Evolutionary conservation across 2,329 filamentous ascomycete genomes (phyloP).

Genomic region (Whalleya microplaca): DNA sequence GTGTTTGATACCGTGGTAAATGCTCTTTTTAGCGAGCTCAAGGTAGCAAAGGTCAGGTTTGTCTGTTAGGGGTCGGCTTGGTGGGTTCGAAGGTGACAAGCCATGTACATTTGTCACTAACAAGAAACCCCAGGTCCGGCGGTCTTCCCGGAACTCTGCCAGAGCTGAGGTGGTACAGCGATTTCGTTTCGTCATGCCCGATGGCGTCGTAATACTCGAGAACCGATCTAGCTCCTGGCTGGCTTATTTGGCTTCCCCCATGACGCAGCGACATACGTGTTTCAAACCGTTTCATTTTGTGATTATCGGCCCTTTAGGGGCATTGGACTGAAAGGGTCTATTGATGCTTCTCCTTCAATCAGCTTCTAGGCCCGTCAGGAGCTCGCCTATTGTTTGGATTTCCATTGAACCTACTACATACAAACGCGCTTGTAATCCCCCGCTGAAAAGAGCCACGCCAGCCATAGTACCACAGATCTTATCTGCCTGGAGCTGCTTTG

Average conservation of each 20-base stretch:
- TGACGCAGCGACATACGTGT: slow-evolving; percentile 22
- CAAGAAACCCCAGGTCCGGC: slow-evolving; percentile 1
- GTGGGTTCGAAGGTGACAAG: slow-evolving; percentile 7
- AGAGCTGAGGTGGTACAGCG: slow-evolving; percentile 25
- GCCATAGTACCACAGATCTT: slow-evolving; percentile 6
- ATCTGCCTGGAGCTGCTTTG: slow-evolving; percentile 21
- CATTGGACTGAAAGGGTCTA: slow-evolving; percentile 4
- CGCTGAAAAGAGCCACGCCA: slow-evolving; percentile 9
- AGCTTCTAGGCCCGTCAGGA: slow-evolving; percentile 5
- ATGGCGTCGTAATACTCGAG: slow-evolving; percentile 27
- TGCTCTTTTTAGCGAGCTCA: neutral
- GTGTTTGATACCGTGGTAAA: neutral
- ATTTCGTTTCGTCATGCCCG: slow-evolving; percentile 30
- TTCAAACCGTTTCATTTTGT: slow-evolving; percentile 28
- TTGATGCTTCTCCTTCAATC: slow-evolving; percentile 4
- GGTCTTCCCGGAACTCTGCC: slow-evolving; percentile 18
- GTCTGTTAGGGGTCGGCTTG: neutral
- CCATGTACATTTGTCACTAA: neutral
- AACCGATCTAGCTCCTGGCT: slow-evolving; percentile 14
- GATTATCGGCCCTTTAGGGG: slow-evolving; percentile 24
- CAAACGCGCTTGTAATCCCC: slow-evolving; percentile 8
- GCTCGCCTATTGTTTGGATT: slow-evolving; percentile 21
- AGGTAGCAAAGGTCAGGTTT: neutral
- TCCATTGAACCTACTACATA: slow-evolving; percentile 19
- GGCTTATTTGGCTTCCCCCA: slow-evolving; percentile 15